Base-by-base conservation (phyloP, 257 asterid genomes). In the Jacaranda mimosifolia region DNA sequence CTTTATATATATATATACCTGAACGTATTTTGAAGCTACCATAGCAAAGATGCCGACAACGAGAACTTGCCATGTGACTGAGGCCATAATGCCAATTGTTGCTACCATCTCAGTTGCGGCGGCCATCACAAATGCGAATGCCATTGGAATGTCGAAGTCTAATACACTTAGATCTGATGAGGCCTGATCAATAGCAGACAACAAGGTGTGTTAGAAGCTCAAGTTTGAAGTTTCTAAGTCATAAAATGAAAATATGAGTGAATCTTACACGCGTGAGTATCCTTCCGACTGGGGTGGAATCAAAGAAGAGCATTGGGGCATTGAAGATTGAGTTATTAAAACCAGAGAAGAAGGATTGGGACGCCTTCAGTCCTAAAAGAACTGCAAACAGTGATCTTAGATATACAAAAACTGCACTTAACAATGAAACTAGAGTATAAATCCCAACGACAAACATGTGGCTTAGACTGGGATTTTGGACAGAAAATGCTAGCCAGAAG, bases 281-380 rank as follows among this genome's bases (percentile, higher is more conserved):
- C 81, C 97, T 85, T 57, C 97, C 96, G 49, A 89, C 87, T 7
- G 97, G 97, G 43, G 97, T 92, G 70, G 96, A 92, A 79, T 92
- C 97, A 7, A 92, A 92, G 84, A 92, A 92, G 64, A 86, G 90
- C 96, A 92, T 92, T 0, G 97, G 94, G 63, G 97, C 96, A 43
- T 75, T 85, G 77, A 92, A 92, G 51, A 90, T 51, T 17, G 97
- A 87, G 83, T 80, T 63, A 40, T 73, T 86, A 68, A 92, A 90
- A 59, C 87, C 83, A 7, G 90, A 76, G 87, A 90, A 92, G 19
- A 92, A 92, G 14, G 87, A 82, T 66, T 81, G 14, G 4, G 97
- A 92, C 48, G 97, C 96, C 73, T 65, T 86, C 15, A 92, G 83
- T 72, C 97, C 97, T 6, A 89, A 87, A 39, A 86, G 81, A 70